A percentile compares a stretch with the other conserved stretches of the same genome.
Evolutionary conservation across 345 rosid species (phyloP).

Genomic region (Camelina hispida): DNA sequence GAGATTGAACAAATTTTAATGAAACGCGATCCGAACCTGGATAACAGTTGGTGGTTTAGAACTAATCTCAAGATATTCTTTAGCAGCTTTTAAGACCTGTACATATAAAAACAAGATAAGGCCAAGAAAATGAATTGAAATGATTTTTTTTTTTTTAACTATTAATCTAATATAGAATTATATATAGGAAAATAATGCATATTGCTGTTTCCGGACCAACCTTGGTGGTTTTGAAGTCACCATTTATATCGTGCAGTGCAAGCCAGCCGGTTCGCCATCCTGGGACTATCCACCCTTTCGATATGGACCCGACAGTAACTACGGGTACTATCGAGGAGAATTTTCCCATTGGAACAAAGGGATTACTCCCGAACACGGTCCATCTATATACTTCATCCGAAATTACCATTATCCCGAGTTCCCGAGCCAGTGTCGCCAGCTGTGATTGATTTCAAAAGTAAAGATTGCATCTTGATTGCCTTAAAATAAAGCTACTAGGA

Average conservation of each 20-base stretch:
- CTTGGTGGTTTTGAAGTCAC: slow-evolving; percentile 44
- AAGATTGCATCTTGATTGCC: neutral
- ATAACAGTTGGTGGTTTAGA: slow-evolving; percentile 54
- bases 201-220: slow-evolving; percentile 6
- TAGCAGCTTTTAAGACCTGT: slow-evolving; percentile 53
- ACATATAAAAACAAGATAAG: neutral
- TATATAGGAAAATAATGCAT: neutral
- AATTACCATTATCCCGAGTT: slow-evolving; percentile 56
- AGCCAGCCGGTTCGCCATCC: slow-evolving; percentile 71
- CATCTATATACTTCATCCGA: slow-evolving; percentile 61
- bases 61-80: slow-evolving; percentile 38
- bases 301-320: slow-evolving; percentile 59
- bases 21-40: slow-evolving; percentile 47
- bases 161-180: neutral
- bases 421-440: slow-evolving; percentile 56
- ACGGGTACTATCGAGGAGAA: slow-evolving; percentile 60
- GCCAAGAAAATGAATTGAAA: neutral
- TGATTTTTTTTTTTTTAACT: neutral
- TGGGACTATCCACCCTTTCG: slow-evolving; percentile 64
- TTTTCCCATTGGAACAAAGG: slow-evolving; percentile 53
- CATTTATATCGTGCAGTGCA: slow-evolving; percentile 47
- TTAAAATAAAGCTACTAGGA: neutral
- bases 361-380: slow-evolving; percentile 50
- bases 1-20: neutral
- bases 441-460: slow-evolving; percentile 13